Conservation (phyloP, 306 rosid genomes). For the Casuarina equisetifolia region DNA sequence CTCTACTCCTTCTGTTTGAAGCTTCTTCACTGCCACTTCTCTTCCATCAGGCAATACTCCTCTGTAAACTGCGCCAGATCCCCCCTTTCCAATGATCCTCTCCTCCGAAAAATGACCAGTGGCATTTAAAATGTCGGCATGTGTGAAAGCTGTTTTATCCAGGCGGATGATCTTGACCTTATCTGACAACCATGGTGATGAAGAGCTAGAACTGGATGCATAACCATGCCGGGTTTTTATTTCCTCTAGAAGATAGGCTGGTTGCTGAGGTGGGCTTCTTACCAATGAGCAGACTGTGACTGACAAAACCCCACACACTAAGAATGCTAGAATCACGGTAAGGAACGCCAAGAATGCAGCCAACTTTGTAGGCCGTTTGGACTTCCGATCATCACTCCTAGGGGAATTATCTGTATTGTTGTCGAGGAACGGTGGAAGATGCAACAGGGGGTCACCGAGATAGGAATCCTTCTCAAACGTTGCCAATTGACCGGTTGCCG, state of each 20-base stretch:
- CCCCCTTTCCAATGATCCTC: constrained; percentile 85
- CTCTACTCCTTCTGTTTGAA: constrained; percentile 73
- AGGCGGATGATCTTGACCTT: constrained; percentile 73
- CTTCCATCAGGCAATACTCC: constrained; percentile 76
- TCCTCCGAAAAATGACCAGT: constrained; percentile 75
- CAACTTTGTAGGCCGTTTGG: constrained; percentile 27
- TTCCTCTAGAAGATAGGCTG: constrained; percentile 44
- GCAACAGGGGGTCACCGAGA: constrained; percentile 61
- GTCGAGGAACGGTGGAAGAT: constrained; percentile 53
- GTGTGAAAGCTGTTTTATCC: constrained; percentile 77
- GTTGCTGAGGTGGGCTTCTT: constrained; percentile 47
- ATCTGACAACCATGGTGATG: constrained; percentile 68
- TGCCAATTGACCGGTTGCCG: constrained; percentile 58
- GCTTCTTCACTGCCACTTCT: constrained; percentile 89
- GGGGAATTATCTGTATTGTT: constrained; percentile 20
- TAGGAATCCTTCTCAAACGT: constrained; percentile 71
- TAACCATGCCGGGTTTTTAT: constrained; percentile 43
- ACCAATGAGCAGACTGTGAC: constrained; percentile 42
- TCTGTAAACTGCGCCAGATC: constrained; percentile 82
- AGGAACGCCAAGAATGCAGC: constrained; percentile 39
- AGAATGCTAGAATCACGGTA: constrained; percentile 47
- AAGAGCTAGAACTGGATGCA: constrained; percentile 48
- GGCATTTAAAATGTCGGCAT: constrained; percentile 77
- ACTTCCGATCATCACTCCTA: constrained; percentile 3
- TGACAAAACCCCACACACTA: constrained; percentile 48